Evolutionary conservation across 225 moss, liverwort and hornwort species (phyloP).

Genomic region (Polytrichum commune): DNA sequence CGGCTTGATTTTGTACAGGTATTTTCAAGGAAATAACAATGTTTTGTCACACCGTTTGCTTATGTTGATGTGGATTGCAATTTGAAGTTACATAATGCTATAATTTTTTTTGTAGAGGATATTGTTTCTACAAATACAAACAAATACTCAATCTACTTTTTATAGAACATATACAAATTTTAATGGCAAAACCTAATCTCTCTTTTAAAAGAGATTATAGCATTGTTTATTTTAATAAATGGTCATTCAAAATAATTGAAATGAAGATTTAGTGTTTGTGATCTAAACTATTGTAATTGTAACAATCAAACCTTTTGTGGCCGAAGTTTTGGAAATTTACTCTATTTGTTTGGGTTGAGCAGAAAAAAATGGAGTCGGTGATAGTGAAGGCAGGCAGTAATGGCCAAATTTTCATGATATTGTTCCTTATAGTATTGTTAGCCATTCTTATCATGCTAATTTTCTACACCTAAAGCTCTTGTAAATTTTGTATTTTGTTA

Average conservation of each 20-base stretch:
- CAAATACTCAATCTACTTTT: too few species aligned
- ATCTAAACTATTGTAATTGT: neutral
- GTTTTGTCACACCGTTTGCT: neutral
- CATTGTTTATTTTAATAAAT: neutral
- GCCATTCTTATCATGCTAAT: slow-evolving; percentile 50
- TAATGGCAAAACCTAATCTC: neutral
- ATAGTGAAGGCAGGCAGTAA: slow-evolving; percentile 75
- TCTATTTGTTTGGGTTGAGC: slow-evolving; percentile 1
- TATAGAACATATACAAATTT: neutral
- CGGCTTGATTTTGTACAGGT: slow-evolving; percentile 72
- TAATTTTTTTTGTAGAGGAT: too few species aligned
- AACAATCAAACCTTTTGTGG: too few species aligned
- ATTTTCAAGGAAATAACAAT: neutral
- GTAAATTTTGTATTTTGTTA: too few species aligned
- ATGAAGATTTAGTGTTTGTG: neutral
- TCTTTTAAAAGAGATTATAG: neutral
- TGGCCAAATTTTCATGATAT: slow-evolving; percentile 67
- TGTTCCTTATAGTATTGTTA: slow-evolving; percentile 54
- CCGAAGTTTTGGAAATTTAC: neutral
- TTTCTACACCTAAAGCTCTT: slow-evolving; percentile 38
- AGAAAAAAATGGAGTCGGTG: slow-evolving; percentile 80
- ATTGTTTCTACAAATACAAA: too few species aligned
- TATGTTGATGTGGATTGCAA: too few species aligned
- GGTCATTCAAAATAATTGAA: neutral
- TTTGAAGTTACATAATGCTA: too few species aligned